These are phyloP conservation scores for Jackrogersella multiformis DNA, from an alignment of 495 filamentous ascomycete species.

Conservation along the genomic window DNA sequence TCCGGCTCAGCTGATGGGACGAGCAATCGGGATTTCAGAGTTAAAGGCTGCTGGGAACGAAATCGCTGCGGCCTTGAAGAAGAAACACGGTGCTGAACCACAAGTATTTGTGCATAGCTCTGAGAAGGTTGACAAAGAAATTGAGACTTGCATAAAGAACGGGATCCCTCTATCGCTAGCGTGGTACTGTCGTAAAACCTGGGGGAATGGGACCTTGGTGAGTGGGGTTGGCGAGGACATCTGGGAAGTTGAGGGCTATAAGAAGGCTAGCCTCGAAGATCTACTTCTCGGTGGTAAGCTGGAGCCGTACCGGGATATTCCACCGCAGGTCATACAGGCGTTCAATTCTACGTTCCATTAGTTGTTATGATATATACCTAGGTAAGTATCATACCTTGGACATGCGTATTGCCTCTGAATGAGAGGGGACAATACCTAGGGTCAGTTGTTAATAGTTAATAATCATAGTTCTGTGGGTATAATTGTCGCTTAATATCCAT, in stretches of 20 bases:
- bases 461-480: no score
- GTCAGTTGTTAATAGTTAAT: no score
- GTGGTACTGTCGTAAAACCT: slow-evolving; percentile 37
- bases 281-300: slow-evolving; percentile 34
- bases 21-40: slow-evolving; percentile 35
- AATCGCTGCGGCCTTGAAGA: slow-evolving; percentile 26
- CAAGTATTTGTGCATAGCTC: slow-evolving; percentile 33
- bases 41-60: slow-evolving; percentile 36
- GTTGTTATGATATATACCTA: not conserved
- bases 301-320: slow-evolving; percentile 31
- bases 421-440: no score
- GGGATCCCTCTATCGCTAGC: slow-evolving; percentile 20
- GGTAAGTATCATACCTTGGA: no score
- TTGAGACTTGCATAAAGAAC: slow-evolving; percentile 19
- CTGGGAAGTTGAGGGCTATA: slow-evolving; percentile 41
- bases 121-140: slow-evolving; percentile 32
- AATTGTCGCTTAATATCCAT: no score
- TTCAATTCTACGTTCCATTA: slow-evolving; percentile 31
- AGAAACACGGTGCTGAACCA: slow-evolving; percentile 37
- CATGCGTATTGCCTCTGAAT: no score
- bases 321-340: slow-evolving; percentile 17
- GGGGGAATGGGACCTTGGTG: slow-evolving; percentile 28
- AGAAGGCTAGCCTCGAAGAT: slow-evolving; percentile 31
- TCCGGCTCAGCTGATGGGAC: slow-evolving; percentile 20
- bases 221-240: slow-evolving; percentile 30